Conservation (phyloP, 2,329 filamentous ascomycete species). For the Lachnellula arida region DNA sequence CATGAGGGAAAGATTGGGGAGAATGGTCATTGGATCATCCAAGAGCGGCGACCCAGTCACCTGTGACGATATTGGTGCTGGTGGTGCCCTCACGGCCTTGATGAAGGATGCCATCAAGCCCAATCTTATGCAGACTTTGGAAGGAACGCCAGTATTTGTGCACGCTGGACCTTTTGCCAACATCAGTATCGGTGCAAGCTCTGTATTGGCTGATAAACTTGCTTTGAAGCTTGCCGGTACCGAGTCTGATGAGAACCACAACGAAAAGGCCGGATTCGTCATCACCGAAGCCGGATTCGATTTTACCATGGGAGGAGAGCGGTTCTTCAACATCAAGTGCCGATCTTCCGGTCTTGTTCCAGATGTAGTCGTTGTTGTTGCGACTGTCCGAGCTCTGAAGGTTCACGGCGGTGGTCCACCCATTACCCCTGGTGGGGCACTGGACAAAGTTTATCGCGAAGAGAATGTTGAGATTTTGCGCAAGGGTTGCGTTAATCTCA, state of each 20-base stretch:
- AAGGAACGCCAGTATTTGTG: conserved; percentile 95
- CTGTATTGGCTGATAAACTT: conserved; percentile 89
- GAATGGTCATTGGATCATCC: conserved; percentile 93
- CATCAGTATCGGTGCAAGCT: conserved; percentile 96
- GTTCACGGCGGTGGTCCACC: conserved; percentile 96
- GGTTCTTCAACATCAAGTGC: conserved; percentile 99
- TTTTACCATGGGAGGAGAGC: conserved; percentile 99
- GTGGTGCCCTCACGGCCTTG: conserved; percentile 85
- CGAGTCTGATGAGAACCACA: conserved; percentile 82
- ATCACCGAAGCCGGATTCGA: conserved; percentile 98
- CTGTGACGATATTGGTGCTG: conserved; percentile 90
- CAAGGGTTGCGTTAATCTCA: conserved; percentile 86
- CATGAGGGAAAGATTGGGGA: conserved; percentile 87
- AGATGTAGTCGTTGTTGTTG: conserved; percentile 91
- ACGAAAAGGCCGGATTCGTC: conserved; percentile 82
- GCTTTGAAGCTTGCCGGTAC: conserved; percentile 94
- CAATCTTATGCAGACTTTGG: conserved; percentile 96
- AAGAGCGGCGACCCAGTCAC: conserved; percentile 84
- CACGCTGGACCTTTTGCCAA: conserved; percentile 98
- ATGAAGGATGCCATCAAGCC: conserved; percentile 99
- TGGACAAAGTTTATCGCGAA: conserved; percentile 84
- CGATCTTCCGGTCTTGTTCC: conserved; percentile 87
- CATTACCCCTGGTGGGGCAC: conserved; percentile 77
- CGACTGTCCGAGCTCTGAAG: conserved; percentile 92
- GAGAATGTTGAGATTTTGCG: conserved; percentile 92